Evolutionary conservation across 805 yeast species (phyloP), one percentile per base, ranked within the genome.

Genomic region (Nakazawaea anatomiae): DNA sequence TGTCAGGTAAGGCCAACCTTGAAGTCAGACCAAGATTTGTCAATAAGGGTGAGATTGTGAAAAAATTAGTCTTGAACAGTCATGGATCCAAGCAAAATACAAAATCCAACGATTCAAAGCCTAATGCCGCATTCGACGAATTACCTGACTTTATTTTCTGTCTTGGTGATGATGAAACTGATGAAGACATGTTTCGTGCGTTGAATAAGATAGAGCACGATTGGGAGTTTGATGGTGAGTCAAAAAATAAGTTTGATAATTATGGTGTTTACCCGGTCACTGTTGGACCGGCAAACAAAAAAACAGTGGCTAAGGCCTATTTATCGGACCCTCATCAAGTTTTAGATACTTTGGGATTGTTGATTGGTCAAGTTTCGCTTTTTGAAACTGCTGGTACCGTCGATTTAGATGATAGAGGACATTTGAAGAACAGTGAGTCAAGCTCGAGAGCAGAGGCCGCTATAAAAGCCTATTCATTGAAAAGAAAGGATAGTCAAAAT

Each of bases 1-100:
- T 94, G 97, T 76, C 86, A 11, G 99, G 99, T 44, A 94, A 94
- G 69, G 98, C 98, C 34, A 94, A 94, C 62, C 79, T 94, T 44
- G 99, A 94, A 69, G 98, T 94, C n/a, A 77, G 99, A 56, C 99
- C 99, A 11, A 80, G 82, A 53, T 87, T 90, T 65, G 89, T 92
- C 50, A 94, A 94, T 72, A 94, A 94, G 67, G 99, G 99, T 52
- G 99, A 92, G 67, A 94, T 94, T 60, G 98, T 88, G 38, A 86
- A 82, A 62, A 71, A 90, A 54, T 74, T 92, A 52, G 88, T 89
- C 9, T 70, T 82, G 59, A 78, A 79, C 51, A 75, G 78, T 18
- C 85, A 85, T 63, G 88, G 88, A 4, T 63, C 70, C 1, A 70
- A 76, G 52, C 85, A 79, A 60, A 18, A 18, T 18, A 18, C 25